Conservation (phyloP, 768 basidiomycete genomes). For the Mycena floridula region DNA sequence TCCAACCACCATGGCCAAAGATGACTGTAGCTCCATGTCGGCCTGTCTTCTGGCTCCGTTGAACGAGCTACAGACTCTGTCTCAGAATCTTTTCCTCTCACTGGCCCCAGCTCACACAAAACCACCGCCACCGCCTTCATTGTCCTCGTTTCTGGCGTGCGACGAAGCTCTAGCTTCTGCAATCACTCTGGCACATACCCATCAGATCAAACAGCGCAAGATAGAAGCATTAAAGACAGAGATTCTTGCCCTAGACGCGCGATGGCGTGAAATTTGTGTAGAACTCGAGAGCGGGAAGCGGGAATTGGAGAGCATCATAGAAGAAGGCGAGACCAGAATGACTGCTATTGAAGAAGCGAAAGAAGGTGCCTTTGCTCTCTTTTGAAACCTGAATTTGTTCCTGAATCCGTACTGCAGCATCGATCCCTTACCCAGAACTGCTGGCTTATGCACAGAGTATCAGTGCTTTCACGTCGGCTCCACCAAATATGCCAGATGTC, state of each 20-base stretch:
- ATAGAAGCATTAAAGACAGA: conserved; percentile 71
- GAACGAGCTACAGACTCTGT: conserved; percentile 52
- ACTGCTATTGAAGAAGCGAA: conserved; percentile 67
- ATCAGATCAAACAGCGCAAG: conserved; percentile 70
- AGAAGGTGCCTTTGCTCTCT: conserved; percentile 41
- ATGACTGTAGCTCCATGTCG: conserved; percentile 64
- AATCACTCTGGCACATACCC: conserved; percentile 56
- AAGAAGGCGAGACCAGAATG: conserved; percentile 69
- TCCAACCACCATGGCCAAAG: conserved; percentile 7
- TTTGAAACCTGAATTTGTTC: not conserved
- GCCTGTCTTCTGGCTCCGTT: conserved; percentile 57
- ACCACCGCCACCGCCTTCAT: conserved; percentile 56
- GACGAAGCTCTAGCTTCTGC: conserved; percentile 64
- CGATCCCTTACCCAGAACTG: conserved; percentile 79
- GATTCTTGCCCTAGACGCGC: conserved; percentile 57
- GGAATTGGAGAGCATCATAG: conserved; percentile 63
- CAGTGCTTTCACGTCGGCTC: conserved; percentile 82
- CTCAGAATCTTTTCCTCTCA: conserved; percentile 67
- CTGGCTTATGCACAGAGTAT: conserved; percentile 81
- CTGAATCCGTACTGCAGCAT: conserved; percentile 38
- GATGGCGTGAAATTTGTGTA: conserved; percentile 64
- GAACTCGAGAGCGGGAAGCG: conserved; percentile 60
- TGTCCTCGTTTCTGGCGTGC: conserved; percentile 51
- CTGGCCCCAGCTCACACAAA: conserved; percentile 61
- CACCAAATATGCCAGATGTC: conserved; percentile 80